Evolutionary conservation across 2,329 filamentous ascomycete genomes (phyloP).

Genomic region (Huntiella abstrusa): DNA sequence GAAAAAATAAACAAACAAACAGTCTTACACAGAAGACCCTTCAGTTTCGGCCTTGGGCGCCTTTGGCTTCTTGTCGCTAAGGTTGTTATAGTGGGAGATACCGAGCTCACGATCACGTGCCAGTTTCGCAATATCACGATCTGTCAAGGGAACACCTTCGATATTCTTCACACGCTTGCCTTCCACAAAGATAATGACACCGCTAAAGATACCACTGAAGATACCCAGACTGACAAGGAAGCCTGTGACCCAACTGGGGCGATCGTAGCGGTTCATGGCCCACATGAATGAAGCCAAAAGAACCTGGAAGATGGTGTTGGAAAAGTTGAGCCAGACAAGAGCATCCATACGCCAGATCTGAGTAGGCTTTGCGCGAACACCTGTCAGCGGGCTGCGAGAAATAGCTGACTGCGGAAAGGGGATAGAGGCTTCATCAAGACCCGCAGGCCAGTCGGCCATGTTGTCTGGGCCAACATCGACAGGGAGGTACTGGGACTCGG

Average conservation of each 20-base stretch:
- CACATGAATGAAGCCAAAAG: conserved; percentile 68
- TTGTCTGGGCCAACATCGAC: conserved; percentile 32
- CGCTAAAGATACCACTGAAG: conserved; percentile 45
- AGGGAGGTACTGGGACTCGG: conserved; percentile 42
- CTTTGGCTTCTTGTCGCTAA: conserved; percentile 32
- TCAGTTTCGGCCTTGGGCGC: conserved; percentile 19
- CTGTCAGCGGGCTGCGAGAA: conserved; percentile 51
- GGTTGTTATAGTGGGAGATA: conserved; percentile 39
- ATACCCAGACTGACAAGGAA: conserved; percentile 57
- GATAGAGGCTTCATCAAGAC: conserved; percentile 21
- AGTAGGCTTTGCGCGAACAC: conserved; percentile 47
- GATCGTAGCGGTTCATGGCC: conserved; percentile 50
- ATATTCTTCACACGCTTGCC: conserved; percentile 52
- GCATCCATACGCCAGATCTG: conserved; percentile 59
- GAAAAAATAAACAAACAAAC: conserved; percentile 1
- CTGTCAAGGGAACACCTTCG: conserved; percentile 48
- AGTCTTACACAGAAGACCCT: not conserved
- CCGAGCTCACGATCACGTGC: conserved; percentile 33
- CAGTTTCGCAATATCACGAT: conserved; percentile 32
- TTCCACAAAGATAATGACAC: conserved; percentile 51
- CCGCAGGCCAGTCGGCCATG: conserved; percentile 22
- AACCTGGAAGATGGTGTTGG: conserved; percentile 62
- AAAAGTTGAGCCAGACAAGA: conserved; percentile 59
- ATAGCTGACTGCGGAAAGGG: conserved; percentile 46
- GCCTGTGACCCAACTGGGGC: conserved; percentile 67